Evolutionary conservation across 495 filamentous ascomycete species (phyloP).

Genomic region (Penicillium chermesinum): DNA sequence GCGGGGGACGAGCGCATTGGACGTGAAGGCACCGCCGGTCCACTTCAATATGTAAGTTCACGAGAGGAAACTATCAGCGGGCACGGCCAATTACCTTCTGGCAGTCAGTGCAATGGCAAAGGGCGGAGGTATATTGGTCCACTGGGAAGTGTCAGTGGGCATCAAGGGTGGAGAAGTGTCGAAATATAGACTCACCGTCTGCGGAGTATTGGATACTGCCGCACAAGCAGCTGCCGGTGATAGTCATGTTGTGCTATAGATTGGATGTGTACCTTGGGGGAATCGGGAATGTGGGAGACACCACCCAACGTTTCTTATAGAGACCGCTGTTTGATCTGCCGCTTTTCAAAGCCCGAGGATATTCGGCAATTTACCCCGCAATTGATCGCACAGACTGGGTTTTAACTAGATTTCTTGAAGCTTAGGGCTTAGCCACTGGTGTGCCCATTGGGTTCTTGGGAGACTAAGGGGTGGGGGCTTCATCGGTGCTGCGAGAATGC

Average conservation of each 20-base stretch:
- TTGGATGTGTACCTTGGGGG: constrained; percentile 18
- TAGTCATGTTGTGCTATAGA: constrained; percentile 22
- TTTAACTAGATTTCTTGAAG: too few species aligned
- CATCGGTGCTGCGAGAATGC: not conserved
- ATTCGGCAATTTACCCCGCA: not conserved
- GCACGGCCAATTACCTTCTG: constrained; percentile 30
- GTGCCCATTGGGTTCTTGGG: too few species aligned
- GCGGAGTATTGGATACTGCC: constrained; percentile 31
- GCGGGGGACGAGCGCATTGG: constrained; percentile 44
- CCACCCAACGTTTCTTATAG: not conserved
- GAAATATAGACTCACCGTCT: constrained; percentile 19
- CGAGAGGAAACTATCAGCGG: not conserved
- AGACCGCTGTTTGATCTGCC: not conserved
- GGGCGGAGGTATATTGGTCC: constrained; percentile 29
- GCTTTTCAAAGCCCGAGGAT: not conserved
- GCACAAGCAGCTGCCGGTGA: constrained; percentile 40
- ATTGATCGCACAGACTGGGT: not conserved
- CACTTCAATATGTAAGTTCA: constrained; percentile 25
- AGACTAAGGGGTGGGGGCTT: too few species aligned
- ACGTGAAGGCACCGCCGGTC: constrained; percentile 44
- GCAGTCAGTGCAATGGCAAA: constrained; percentile 48
- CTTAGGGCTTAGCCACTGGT: too few species aligned
- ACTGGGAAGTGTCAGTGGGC: too few species aligned
- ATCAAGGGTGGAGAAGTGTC: not conserved
- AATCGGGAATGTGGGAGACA: constrained; percentile 10